These are phyloP conservation scores for Fusarium sp. DNA, from an alignment of 2,329 filamentous ascomycete genomes.

Conservation along the genomic window DNA sequence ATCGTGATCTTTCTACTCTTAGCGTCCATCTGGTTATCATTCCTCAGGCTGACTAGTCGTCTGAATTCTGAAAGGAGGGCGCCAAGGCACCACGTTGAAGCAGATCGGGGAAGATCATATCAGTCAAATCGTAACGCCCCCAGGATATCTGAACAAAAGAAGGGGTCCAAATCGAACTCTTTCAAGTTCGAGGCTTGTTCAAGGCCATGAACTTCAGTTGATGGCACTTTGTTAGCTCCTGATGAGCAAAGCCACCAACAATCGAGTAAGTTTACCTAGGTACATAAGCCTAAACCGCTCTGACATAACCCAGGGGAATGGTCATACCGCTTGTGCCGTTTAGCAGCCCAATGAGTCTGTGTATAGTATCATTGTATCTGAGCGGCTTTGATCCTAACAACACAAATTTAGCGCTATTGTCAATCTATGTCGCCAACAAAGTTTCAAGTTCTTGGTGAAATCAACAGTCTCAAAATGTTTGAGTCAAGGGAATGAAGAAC, in stretches of 20 bases:
- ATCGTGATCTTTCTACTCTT: conserved; percentile 12
- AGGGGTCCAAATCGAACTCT: conserved; percentile 6
- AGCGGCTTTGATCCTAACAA: conserved; percentile 31
- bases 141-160: conserved; percentile 20
- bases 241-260: conserved; percentile 5
- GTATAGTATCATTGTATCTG: conserved; percentile 32
- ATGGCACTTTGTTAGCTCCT: conserved; percentile 15
- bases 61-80: conserved; percentile 17
- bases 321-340: conserved; percentile 24
- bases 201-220: conserved; percentile 2
- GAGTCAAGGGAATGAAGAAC: conserved; percentile 44
- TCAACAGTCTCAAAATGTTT: conserved; percentile 25
- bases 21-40: conserved; percentile 17
- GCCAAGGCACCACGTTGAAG: conserved; percentile 14
- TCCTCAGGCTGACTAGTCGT: conserved; percentile 15
- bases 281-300: conserved; percentile 4
- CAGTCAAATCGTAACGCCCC: conserved; percentile 32
- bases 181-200: conserved; percentile 14
- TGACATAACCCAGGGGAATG: conserved; percentile 17
- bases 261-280: neutral
- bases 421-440: conserved; percentile 30
- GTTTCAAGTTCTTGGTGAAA: conserved; percentile 7
- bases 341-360: conserved; percentile 14
- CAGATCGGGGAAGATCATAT: conserved; percentile 4
- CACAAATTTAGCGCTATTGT: conserved; percentile 8